phyloP scores from a whole-genome alignment of 2,329 filamentous ascomycete genomes.

The Aureobasidium sp. region DNA sequence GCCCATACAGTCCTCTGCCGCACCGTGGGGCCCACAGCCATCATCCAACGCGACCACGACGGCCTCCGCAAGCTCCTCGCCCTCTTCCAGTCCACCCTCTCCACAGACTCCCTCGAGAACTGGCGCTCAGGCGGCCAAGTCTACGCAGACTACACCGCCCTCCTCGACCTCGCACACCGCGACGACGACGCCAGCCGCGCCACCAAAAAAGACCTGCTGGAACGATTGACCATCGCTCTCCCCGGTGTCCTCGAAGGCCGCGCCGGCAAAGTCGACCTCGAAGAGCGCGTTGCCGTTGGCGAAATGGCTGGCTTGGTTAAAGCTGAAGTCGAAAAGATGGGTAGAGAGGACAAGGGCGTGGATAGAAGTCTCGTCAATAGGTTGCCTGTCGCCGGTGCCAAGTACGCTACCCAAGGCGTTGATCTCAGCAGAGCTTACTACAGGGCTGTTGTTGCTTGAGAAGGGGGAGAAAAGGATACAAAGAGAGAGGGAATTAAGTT shows the following conservation, averaged over 20 bases:
- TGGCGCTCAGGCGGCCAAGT: constrained; percentile 78
- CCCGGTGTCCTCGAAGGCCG: constrained; percentile 14
- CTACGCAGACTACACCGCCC: constrained; percentile 58
- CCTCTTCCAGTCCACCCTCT: constrained; percentile 52
- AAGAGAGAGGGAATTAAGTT: background rate
- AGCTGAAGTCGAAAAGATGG: constrained; percentile 14
- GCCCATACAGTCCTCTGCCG: constrained; percentile 78
- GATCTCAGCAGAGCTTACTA: constrained; percentile 12
- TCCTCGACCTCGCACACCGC: constrained; percentile 35
- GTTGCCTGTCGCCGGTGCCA: constrained; percentile 16
- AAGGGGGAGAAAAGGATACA: background rate
- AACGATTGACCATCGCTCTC: constrained; percentile 17
- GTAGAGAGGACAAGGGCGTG: constrained; percentile 15
- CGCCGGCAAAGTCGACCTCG: constrained; percentile 15
- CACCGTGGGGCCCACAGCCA: constrained; percentile 70
- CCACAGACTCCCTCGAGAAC: constrained; percentile 47
- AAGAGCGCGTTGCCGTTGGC: constrained; percentile 18
- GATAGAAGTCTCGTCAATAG: constrained; percentile 5
- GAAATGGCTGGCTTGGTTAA: constrained; percentile 18
- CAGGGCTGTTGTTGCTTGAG: constrained; percentile 10
- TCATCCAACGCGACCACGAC: constrained; percentile 76
- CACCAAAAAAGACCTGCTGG: constrained; percentile 21
- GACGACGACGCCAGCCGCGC: constrained; percentile 21
- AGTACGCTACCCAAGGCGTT: constrained; percentile 17
- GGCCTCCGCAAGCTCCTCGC: constrained; percentile 61